Conservation (phyloP, 2,329 filamentous ascomycete genomes). For the Beauveria sp. region DNA sequence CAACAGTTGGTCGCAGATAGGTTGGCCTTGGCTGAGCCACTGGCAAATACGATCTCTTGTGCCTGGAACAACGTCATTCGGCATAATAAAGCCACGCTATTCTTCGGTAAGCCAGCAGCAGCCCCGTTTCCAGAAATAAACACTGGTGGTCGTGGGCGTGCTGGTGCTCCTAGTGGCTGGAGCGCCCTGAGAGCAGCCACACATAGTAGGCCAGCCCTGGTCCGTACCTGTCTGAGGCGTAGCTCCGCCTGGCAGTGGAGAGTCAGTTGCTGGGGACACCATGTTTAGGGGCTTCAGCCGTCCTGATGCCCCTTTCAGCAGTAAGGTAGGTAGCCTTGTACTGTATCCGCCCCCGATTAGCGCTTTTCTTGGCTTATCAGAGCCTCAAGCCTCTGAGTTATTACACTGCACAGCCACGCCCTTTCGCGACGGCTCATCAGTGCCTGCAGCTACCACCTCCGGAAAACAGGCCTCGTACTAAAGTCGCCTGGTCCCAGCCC, state of each 20-base stretch:
- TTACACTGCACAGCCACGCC: not conserved
- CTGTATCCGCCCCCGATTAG: not conserved
- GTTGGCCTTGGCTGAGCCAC: not conserved
- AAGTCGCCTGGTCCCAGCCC: not conserved
- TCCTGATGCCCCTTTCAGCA: too few relatives aligned
- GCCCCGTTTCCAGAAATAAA: conserved; percentile 12
- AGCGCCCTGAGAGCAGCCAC: not conserved
- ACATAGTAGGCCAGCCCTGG: not conserved
- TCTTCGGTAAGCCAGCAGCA: not conserved
- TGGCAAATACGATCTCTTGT: not conserved
- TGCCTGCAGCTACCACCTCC: not conserved
- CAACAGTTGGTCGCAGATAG: not conserved
- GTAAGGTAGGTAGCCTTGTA: too few relatives aligned
- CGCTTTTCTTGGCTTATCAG: too few relatives aligned
- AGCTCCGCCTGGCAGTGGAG: not conserved
- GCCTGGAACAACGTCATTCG: conserved; percentile 2
- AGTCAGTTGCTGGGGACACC: not conserved
- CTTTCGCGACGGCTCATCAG: not conserved
- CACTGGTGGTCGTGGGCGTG: not conserved
- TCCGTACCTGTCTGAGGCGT: not conserved
- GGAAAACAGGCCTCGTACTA: not conserved
- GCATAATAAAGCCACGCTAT: too few relatives aligned
- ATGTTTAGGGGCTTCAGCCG: too few relatives aligned
- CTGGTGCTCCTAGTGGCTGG: conserved; percentile 4
- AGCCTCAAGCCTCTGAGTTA: too few relatives aligned